Evolutionary conservation across 2,329 filamentous ascomycete species (phyloP), one percentile per base, ranked within the genome.

Genomic region (Sphaerostilbella broomeana): DNA sequence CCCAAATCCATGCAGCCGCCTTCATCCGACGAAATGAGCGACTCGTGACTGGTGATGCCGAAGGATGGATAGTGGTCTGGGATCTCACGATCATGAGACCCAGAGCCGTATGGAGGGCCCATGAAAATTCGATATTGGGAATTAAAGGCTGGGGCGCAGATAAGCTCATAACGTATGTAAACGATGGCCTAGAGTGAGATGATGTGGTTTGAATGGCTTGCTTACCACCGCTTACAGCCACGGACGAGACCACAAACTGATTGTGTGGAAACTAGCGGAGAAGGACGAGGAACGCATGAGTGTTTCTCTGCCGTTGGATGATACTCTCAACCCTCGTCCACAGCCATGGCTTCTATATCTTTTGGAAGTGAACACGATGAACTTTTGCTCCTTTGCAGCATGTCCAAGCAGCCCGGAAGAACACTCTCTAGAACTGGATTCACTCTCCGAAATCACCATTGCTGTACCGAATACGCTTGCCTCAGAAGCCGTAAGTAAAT

Each of bases 51-150:
- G 90, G 85, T 24, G 92, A 98, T 62, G 85, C 87, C 7, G 85
- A 95, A 28, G 92, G 92, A 43, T 95, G 84, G 72, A 70, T 95
- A 22, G 75, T 94, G 6, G 65, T 88, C 16, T 98, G 92, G 92
- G 82, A 86, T 56, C 67, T 94, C 26, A 74, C 81, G 18, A 85
- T 81, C 36, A 89, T 94, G 69, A 75, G 92, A 22, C 77, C 90
- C 0, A 71, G 79, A 7, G 86, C 83, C 2, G 86, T 92, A 4
- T 98, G 92, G 92, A 81, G 77, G 53, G 85, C 87, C 1, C 92
- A 98, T 59, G 69, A 77, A 30, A 82, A 76, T 22, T 76, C 86
- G 15, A 80, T 97, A 19, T 69, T 97, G 12, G 85, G 81, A 4
- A 69, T 92, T 27, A 72, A 72, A 32, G 78, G 71, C 24, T 94